Evolutionary conservation across 768 basidiomycete genomes (phyloP), one percentile per base, ranked within the genome.

Genomic region (Hypholoma sublateritium): DNA sequence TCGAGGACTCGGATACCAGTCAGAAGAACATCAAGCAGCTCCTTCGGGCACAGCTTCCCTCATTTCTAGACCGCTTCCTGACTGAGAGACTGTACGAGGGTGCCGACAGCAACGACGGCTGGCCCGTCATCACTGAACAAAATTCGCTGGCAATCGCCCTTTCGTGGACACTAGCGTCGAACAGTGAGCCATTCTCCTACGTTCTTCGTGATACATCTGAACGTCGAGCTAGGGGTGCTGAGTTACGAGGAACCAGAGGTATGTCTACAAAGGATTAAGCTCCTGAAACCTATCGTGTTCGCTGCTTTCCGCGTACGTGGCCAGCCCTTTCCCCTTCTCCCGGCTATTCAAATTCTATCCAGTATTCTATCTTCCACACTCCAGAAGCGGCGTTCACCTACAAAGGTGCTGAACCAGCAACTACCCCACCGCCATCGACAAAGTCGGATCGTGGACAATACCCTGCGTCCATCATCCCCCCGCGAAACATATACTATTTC

Each of bases 1-100:
- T 85, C 41, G 75, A 84, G 32, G 84, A 86, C 59, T 78, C 83
- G 24, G 79, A 77, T 52, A 64, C 69, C 11, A 71, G 70, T 22
- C 76, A 73, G 46, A 77, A 73, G 58, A 85, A 84, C 63, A 62
- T 74, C 37, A 71, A 72, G 49, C 82, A 80, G 57, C 70, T 84
- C 13, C 63, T 73, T 47, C 73, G 74, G 64, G 79, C 80, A 5
- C 72, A 71, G 39, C 64, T 82, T 11, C 73, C 74, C 3, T 35
- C 55, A 0, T 78, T 83, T 55, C 68, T 83, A 14, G 70, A 70
- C 36, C 50, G 44, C 0, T 81, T 75, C 60, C 57, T 85, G 22
- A 72, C 73, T 19, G 58, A 69, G 5, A 71, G 74, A 19, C 65
- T 83, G 9, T 71, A 77, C 39, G 70, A 72, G 42, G 74, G 70